Evolutionary conservation across 2,329 filamentous ascomycete species (phyloP).

Genomic region (Arthrocladium fulminans): DNA sequence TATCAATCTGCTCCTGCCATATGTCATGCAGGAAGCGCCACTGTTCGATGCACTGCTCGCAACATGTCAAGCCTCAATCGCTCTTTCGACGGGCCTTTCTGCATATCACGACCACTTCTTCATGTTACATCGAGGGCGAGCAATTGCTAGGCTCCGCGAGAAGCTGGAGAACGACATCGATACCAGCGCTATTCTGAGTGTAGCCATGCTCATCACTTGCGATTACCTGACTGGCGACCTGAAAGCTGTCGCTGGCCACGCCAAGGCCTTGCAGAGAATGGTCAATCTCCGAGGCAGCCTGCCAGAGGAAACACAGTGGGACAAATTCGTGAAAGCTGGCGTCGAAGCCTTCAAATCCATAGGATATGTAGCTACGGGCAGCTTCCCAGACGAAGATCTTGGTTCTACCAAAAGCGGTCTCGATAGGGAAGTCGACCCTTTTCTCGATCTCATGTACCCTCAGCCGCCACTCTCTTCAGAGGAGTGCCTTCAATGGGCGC

Average conservation of each 20-base stretch:
- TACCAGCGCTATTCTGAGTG: slow-evolving; percentile 16
- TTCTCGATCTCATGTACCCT: slow-evolving; percentile 16
- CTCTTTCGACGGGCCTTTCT: slow-evolving; percentile 15
- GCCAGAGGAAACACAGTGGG: slow-evolving; percentile 13
- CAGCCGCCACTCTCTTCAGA: slow-evolving; percentile 15
- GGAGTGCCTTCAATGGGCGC: slow-evolving; percentile 14
- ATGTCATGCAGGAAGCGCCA: slow-evolving; percentile 15
- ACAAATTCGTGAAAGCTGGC: slow-evolving; percentile 17
- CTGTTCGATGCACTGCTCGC: slow-evolving; percentile 21
- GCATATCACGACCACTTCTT: slow-evolving; percentile 18
- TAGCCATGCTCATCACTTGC: slow-evolving; percentile 20
- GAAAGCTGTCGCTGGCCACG: slow-evolving; percentile 16
- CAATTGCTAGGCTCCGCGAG: slow-evolving; percentile 15
- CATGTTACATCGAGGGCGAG: slow-evolving; percentile 18
- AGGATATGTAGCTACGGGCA: slow-evolving; percentile 19
- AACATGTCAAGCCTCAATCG: slow-evolving; percentile 18
- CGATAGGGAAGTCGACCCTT: slow-evolving; percentile 16
- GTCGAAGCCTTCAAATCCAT: slow-evolving; percentile 17
- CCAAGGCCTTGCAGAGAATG: slow-evolving; percentile 17
- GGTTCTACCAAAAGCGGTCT: slow-evolving; percentile 11
- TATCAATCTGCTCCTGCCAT: slow-evolving; percentile 19
- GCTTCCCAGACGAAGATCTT: slow-evolving; percentile 9
- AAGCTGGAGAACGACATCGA: slow-evolving; percentile 13
- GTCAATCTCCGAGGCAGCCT: slow-evolving; percentile 14
- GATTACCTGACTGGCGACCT: slow-evolving; percentile 20